Conservation (phyloP, 1,139 yeast species). For the Pichia cactophila region DNA sequence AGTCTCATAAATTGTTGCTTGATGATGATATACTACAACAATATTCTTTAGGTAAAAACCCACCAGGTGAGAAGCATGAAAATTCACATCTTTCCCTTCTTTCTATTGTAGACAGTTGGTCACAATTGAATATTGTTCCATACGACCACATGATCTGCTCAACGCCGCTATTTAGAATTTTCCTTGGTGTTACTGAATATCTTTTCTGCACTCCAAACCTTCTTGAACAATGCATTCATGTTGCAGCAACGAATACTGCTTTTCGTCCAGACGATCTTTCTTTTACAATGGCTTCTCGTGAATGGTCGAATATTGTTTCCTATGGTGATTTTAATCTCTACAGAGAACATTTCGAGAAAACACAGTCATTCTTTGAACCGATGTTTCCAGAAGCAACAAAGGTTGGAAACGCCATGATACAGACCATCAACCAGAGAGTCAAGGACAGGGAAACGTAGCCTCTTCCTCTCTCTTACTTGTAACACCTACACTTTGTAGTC, state of each 20-base stretch:
- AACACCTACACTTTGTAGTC: not conserved
- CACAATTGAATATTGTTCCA: conserved; percentile 73
- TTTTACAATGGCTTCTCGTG: conserved; percentile 71
- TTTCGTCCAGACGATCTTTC: conserved; percentile 85
- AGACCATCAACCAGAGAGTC: conserved; percentile 59
- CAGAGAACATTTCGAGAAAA: conserved; percentile 61
- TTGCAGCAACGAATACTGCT: conserved; percentile 56
- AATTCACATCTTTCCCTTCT: conserved; percentile 84
- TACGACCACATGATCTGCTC: conserved; percentile 96
- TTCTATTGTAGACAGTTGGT: conserved; percentile 94
- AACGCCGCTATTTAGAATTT: conserved; percentile 85
- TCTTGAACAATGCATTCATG: conserved; percentile 69
- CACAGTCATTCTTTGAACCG: conserved; percentile 75
- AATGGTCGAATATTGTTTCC: conserved; percentile 79
- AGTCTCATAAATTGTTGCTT: conserved; percentile 52
- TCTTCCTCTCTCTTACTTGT: too few relatives aligned
- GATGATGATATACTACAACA: conserved; percentile 76
- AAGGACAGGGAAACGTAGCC: conserved; percentile 29
- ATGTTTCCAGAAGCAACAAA: conserved; percentile 85
- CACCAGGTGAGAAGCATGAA: conserved; percentile 64
- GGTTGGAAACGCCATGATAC: conserved; percentile 94
- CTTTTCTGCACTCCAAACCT: conserved; percentile 78
- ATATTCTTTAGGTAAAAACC: conserved; percentile 69
- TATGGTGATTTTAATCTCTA: conserved; percentile 73
- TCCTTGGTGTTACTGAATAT: conserved; percentile 90